Percentiles rank a stretch among this genome's conserved stretches.
Evolutionary conservation across 2,329 filamentous ascomycete genomes (phyloP).

Genomic region (Bretziella fagacearum): DNA sequence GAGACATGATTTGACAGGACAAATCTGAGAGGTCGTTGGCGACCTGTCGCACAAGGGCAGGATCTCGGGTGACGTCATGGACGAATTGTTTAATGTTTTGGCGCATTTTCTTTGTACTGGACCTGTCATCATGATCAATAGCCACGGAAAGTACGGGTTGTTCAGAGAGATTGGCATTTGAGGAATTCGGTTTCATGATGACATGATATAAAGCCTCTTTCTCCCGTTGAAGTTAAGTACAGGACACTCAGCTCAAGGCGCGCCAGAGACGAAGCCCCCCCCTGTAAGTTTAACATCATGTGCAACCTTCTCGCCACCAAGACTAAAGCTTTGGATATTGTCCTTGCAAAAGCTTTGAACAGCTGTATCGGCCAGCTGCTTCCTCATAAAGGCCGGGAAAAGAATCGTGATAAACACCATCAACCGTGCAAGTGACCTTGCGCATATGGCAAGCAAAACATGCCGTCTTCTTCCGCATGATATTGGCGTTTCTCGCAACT

Average conservation of each 20-base stretch:
- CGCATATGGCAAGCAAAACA: no score
- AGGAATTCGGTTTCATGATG: not conserved
- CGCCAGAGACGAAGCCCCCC: conserved; percentile 28
- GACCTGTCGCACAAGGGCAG: conserved; percentile 31
- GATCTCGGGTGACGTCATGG: conserved; percentile 31
- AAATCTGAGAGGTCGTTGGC: conserved; percentile 31
- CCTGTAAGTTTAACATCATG: conserved; percentile 30
- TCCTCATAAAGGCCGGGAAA: conserved; percentile 35
- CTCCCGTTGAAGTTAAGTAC: conserved; percentile 33
- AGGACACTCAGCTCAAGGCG: conserved; percentile 33
- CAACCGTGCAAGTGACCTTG: conserved; percentile 41
- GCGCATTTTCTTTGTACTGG: conserved; percentile 30
- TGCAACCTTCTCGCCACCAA: conserved; percentile 21
- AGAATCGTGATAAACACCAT: conserved; percentile 35
- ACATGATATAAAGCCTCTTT: conserved; percentile 33
- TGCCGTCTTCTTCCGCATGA: no score
- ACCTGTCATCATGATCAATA: conserved; percentile 27
- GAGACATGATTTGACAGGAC: conserved; percentile 29
- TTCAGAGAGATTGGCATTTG: conserved; percentile 25
- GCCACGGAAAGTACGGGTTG: conserved; percentile 33
- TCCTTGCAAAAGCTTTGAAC: conserved; percentile 32
- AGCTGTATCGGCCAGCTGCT: conserved; percentile 33
- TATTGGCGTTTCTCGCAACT: no score
- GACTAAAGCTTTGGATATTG: conserved; percentile 30
- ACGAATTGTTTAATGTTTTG: conserved; percentile 33